Evolutionary conservation across 2,329 filamentous ascomycete species (phyloP).

Genomic region (Lachnellula hyalina): DNA sequence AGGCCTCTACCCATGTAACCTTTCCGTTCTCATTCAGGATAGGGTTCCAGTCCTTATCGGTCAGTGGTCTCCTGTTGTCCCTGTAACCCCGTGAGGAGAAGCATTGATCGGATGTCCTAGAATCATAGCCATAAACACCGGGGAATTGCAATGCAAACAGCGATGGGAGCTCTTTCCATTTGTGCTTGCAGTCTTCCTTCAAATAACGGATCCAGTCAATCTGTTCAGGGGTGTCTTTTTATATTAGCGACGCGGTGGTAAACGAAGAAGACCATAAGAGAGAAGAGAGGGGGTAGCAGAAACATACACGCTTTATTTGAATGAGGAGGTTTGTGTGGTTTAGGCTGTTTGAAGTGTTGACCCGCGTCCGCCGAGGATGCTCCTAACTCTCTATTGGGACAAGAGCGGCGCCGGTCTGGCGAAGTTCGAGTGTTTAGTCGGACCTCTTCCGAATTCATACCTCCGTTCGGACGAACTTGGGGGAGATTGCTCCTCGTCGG

Average conservation of each 20-base stretch:
- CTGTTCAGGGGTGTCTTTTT: constrained; percentile 9
- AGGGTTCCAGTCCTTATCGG: constrained; percentile 4
- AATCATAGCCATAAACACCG: neutral
- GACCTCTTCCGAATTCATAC: no score
- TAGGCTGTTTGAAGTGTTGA: neutral
- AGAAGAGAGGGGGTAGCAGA: neutral
- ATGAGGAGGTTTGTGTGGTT: neutral
- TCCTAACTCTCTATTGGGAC: no score
- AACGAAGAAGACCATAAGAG: neutral
- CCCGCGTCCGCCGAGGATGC: neutral
- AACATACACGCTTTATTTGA: neutral
- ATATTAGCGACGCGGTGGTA: constrained; percentile 7
- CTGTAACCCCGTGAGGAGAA: constrained; percentile 16
- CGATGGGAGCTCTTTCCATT: constrained; percentile 1
- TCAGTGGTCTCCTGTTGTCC: constrained; percentile 6
- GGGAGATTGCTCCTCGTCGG: no score
- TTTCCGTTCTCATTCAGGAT: constrained; percentile 1
- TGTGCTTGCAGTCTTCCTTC: constrained; percentile 8
- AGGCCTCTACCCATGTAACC: neutral
- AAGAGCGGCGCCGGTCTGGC: no score
- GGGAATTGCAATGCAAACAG: constrained; percentile 3
- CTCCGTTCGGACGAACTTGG: no score
- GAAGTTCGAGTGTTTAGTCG: neutral
- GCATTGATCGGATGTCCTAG: constrained; percentile 7
- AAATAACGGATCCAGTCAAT: constrained; percentile 11